Percentiles rank a stretch among this genome's conserved stretches.
phyloP scores from a whole-genome alignment of 768 basidiomycete species.

The Boletus rufocinnamomeus region DNA sequence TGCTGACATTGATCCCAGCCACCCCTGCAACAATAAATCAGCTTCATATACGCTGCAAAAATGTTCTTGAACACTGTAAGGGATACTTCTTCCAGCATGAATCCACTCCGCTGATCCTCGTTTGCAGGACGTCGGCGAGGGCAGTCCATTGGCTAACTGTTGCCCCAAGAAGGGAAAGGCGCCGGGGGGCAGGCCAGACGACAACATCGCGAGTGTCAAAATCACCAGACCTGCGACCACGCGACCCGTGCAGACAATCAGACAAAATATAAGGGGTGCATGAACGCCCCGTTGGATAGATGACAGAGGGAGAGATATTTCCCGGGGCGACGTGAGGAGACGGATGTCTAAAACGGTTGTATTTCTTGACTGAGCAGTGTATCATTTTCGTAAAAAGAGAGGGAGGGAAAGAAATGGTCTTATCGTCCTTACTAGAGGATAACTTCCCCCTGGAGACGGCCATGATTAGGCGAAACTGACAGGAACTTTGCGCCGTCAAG shows the following conservation, averaged over 20 bases:
- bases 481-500: background rate
- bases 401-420: too few relatives aligned
- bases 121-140: conserved; percentile 3
- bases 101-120: conserved; percentile 1
- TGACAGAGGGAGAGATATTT: background rate
- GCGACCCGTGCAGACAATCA: conserved; percentile 8
- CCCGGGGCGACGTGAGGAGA: background rate
- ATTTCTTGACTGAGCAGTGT: background rate
- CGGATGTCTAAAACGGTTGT: background rate
- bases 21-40: background rate
- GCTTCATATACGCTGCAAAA: background rate
- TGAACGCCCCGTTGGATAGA: background rate
- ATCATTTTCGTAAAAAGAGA: background rate
- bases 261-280: background rate
- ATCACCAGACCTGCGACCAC: background rate
- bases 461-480: background rate
- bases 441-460: background rate
- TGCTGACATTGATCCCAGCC: conserved; percentile 2
- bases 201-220: conserved; percentile 3
- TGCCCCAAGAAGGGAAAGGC: background rate
- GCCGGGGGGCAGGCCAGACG: conserved; percentile 12
- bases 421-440: background rate
- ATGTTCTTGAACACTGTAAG: conserved; percentile 12
- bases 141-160: background rate
- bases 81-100: background rate